Evolutionary conservation across 352 stramenopile species (phyloP).

Genomic region (Globisporangium iwayamae): DNA sequence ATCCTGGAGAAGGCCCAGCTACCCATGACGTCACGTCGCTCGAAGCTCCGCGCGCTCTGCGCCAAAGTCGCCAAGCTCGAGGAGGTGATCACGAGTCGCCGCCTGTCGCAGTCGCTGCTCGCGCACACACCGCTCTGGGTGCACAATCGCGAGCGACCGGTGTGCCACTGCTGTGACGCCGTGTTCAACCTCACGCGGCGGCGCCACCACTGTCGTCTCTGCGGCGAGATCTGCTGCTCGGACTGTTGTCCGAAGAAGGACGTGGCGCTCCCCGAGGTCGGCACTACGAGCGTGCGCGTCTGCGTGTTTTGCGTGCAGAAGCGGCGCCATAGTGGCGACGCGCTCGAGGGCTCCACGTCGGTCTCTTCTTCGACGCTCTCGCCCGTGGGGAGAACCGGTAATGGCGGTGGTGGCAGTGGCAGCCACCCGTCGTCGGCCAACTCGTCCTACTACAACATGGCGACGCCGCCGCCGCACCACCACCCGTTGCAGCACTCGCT

Average conservation of each 20-base stretch:
- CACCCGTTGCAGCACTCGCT: conserved; percentile 12
- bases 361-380: conserved; percentile 20
- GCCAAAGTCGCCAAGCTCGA: conserved; percentile 58
- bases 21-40: conserved; percentile 44
- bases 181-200: conserved; percentile 70
- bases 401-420: not conserved
- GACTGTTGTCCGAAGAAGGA: conserved; percentile 83
- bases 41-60: conserved; percentile 55
- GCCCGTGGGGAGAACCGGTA: conserved; percentile 11
- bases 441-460: conserved; percentile 4
- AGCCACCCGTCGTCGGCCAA: not conserved
- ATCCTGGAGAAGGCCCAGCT: conserved; percentile 72
- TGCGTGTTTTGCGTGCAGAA: conserved; percentile 53
- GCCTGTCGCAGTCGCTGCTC: conserved; percentile 64
- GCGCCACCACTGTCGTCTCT: conserved; percentile 75
- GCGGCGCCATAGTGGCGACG: conserved; percentile 49
- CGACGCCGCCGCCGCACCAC: conserved; percentile 15
- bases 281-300: conserved; percentile 63
- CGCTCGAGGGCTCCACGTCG: conserved; percentile 12
- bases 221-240: conserved; percentile 72
- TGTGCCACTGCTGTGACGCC: conserved; percentile 58
- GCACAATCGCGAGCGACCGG: conserved; percentile 50
- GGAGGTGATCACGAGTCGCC: conserved; percentile 65
- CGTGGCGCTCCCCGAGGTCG: conserved; percentile 57
- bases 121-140: conserved; percentile 68